Evolutionary conservation across 2,329 filamentous ascomycete genomes (phyloP).

Genomic region (Penicillium sp.): DNA sequence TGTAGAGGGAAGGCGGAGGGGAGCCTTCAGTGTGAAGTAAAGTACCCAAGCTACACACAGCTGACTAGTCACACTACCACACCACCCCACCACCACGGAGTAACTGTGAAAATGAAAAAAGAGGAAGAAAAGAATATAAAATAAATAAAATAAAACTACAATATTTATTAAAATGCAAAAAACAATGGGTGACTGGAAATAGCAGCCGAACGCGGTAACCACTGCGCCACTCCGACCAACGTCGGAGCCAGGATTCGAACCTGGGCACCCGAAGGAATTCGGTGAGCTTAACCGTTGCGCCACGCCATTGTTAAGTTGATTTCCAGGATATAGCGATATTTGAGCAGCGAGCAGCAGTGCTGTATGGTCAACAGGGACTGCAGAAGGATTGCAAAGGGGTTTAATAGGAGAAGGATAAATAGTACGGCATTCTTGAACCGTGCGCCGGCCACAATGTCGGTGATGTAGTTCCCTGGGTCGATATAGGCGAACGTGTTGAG

Average conservation of each 20-base stretch:
- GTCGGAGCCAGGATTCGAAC: constrained; percentile 7
- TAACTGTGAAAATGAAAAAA: too few relatives aligned
- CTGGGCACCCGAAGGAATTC: constrained; percentile 7
- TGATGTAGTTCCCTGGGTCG: too few relatives aligned
- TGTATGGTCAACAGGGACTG: too few relatives aligned
- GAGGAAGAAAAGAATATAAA: background rate
- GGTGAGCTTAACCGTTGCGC: constrained; percentile 5
- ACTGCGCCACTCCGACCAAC: constrained; percentile 7
- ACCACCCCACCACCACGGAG: too few relatives aligned
- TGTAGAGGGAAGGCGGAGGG: constrained; percentile 1
- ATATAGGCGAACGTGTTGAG: too few relatives aligned
- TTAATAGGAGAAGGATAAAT: too few relatives aligned
- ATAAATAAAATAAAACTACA: background rate
- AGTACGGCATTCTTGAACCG: too few relatives aligned
- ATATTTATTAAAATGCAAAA: constrained; percentile 2
- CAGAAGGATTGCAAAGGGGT: too few relatives aligned
- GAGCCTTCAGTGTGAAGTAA: too few relatives aligned
- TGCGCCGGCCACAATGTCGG: too few relatives aligned
- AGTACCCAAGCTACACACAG: too few relatives aligned
- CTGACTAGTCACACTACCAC: background rate
- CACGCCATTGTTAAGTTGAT: background rate
- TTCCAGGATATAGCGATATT: background rate
- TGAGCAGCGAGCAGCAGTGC: too few relatives aligned
- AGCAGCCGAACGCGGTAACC: constrained; percentile 7
- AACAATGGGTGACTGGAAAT: constrained; percentile 5